These are phyloP conservation scores for Cyclotella choctawhatcheeana DNA, from an alignment of 108 stramenopile species.

Conservation along the genomic window DNA sequence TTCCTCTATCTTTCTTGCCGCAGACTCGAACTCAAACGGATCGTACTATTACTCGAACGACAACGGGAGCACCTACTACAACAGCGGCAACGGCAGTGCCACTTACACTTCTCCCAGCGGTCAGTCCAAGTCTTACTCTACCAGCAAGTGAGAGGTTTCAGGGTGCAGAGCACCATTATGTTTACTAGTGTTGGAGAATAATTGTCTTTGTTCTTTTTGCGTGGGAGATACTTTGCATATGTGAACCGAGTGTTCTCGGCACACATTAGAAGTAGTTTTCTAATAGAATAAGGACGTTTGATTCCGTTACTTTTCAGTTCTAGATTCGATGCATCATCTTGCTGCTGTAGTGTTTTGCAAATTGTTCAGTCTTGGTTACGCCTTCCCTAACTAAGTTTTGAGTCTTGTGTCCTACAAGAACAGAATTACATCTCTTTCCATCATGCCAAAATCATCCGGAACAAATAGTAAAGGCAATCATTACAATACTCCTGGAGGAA, in stretches of 20 bases:
- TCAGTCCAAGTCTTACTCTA: slow-evolving; percentile 34
- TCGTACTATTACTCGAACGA: slow-evolving; percentile 87
- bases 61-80: slow-evolving; percentile 88
- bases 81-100: slow-evolving; percentile 67
- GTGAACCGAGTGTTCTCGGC: background rate
- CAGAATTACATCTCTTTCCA: background rate
- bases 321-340: too few relatives aligned
- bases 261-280: background rate
- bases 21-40: slow-evolving; percentile 85
- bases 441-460: slow-evolving; percentile 48
- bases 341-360: too few relatives aligned
- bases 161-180: too few relatives aligned
- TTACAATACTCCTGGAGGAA: slow-evolving; percentile 85
- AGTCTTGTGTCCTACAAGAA: too few relatives aligned
- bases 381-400: too few relatives aligned
- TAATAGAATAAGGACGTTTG: background rate
- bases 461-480: slow-evolving; percentile 83
- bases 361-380: too few relatives aligned
- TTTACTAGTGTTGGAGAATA: too few relatives aligned
- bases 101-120: slow-evolving; percentile 77
- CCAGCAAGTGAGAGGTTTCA: slow-evolving; percentile 34
- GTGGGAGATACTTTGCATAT: too few relatives aligned
- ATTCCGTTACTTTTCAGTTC: background rate
- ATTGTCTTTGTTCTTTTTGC: too few relatives aligned
- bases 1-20: too few relatives aligned